phyloP scores from a whole-genome alignment of 352 stramenopile species.

The Aphanomyces stellatus region DNA sequence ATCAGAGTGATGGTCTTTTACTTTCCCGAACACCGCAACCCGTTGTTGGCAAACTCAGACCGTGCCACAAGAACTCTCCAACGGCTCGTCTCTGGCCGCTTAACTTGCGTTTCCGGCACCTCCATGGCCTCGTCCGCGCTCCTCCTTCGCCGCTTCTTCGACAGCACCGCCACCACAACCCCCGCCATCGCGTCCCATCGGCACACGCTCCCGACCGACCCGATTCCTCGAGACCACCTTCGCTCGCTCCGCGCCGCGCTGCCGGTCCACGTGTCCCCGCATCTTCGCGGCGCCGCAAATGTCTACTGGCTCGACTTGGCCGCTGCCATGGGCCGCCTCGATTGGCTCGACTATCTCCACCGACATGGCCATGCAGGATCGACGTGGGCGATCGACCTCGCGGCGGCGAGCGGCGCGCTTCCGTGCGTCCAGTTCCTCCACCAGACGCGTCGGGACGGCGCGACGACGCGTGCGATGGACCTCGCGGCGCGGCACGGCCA shows the following conservation, averaged over 20 bases:
- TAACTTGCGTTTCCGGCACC: too few relatives aligned
- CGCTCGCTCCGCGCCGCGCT: background rate
- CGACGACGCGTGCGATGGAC: conserved; percentile 7
- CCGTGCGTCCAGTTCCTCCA: conserved; percentile 9
- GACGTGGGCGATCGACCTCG: background rate
- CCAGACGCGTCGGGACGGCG: conserved; percentile 1
- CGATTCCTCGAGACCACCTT: background rate
- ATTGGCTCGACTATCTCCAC: background rate
- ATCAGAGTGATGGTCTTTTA: too few relatives aligned
- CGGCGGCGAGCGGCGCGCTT: background rate
- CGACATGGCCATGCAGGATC: background rate
- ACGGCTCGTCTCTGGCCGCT: too few relatives aligned
- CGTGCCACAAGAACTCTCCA: too few relatives aligned
- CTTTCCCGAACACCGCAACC: too few relatives aligned
- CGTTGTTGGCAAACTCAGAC: too few relatives aligned
- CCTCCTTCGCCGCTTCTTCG: too few relatives aligned
- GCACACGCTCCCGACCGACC: background rate
- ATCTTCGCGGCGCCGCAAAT: background rate
- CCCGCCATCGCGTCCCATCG: too few relatives aligned
- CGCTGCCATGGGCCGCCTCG: background rate
- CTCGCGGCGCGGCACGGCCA: conserved; percentile 10
- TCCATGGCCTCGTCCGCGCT: too few relatives aligned
- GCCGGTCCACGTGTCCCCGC: background rate
- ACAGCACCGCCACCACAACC: too few relatives aligned
- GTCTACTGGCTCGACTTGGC: conserved; percentile 2